Percentiles rank a stretch among this genome's conserved stretches.
These are phyloP conservation scores for Metrosideros polymorpha DNA, from an alignment of 441 rosid genomes.

Conservation along the genomic window DNA sequence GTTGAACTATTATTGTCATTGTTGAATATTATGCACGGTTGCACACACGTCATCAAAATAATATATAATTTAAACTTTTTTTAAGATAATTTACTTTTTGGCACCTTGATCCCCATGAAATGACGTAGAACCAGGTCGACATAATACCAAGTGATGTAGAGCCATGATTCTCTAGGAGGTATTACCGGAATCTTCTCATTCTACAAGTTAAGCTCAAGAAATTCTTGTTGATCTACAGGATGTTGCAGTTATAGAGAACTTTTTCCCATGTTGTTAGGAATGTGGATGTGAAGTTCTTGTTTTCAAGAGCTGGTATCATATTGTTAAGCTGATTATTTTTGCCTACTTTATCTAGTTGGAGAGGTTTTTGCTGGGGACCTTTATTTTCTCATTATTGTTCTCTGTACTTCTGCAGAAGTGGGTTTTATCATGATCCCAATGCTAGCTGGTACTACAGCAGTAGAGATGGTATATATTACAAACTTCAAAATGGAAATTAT, in stretches of 20 bases:
- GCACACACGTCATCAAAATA: background rate
- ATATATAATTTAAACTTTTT: background rate
- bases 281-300: background rate
- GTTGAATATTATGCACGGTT: background rate
- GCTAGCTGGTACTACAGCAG: slow-evolving; percentile 90
- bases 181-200: background rate
- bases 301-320: background rate
- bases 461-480: slow-evolving; percentile 72
- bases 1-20: background rate
- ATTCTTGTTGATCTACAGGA: background rate
- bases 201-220: background rate
- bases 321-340: background rate
- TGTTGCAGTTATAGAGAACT: background rate
- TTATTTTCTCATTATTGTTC: background rate
- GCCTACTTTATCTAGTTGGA: background rate
- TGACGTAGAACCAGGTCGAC: background rate
- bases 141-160: background rate
- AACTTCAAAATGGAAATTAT: slow-evolving; percentile 66
- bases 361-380: background rate
- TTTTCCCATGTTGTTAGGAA: background rate
- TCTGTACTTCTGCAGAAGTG: slow-evolving; percentile 45
- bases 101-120: background rate
- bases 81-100: background rate
- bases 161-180: background rate
- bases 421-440: slow-evolving; percentile 76